Evolutionary conservation across 202 grass and related monocot species (phyloP).

Genomic region (Zizania palustris): DNA sequence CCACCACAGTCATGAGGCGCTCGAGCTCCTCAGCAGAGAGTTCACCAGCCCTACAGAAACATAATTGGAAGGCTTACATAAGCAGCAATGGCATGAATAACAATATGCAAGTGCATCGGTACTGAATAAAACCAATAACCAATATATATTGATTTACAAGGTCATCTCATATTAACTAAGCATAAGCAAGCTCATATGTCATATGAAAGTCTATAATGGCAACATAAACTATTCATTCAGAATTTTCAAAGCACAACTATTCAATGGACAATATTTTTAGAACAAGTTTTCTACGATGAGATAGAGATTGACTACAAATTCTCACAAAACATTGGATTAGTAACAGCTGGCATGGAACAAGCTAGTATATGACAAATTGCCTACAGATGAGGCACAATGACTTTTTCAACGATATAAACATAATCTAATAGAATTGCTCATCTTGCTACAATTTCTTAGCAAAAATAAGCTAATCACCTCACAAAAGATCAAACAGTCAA

Average conservation of each 20-base stretch:
- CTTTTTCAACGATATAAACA: neutral
- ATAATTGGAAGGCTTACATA: neutral
- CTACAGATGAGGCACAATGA: neutral
- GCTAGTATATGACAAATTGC: neutral
- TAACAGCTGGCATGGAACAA: neutral
- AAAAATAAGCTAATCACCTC: neutral
- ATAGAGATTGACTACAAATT: neutral
- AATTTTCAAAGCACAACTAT: neutral
- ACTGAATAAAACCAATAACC: neutral
- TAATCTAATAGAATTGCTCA: neutral
- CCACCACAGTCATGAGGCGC: conserved; percentile 63
- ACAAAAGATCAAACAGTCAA: neutral
- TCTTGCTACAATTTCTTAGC: neutral
- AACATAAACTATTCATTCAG: neutral
- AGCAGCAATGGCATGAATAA: neutral
- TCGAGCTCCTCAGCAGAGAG: conserved; percentile 53
- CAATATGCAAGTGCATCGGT: neutral
- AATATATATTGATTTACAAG: neutral
- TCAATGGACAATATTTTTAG: neutral
- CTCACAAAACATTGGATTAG: neutral
- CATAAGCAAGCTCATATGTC: neutral
- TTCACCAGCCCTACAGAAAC: conserved; percentile 56
- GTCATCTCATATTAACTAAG: neutral
- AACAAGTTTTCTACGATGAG: neutral
- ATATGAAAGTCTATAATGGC: neutral